Conservation (phyloP, 257 asterid genomes). For the Solanum appendiculatum region DNA sequence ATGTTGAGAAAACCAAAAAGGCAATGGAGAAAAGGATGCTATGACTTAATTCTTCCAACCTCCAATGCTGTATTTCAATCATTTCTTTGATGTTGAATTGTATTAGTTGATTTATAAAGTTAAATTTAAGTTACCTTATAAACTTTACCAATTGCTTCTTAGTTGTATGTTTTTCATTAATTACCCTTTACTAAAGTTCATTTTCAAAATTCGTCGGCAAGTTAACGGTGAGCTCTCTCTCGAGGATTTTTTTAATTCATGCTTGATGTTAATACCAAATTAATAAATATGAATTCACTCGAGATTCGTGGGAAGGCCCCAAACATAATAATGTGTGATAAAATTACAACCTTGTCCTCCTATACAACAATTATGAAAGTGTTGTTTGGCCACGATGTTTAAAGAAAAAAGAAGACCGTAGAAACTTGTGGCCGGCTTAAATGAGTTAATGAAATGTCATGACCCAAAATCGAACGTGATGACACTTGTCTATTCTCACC, state of each 20-base stretch:
- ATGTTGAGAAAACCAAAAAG: not conserved
- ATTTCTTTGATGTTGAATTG: not conserved
- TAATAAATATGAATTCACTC: not conserved
- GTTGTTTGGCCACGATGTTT: too few species aligned
- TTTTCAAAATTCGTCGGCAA: not conserved
- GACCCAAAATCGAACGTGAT: too few species aligned
- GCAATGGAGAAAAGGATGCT: not conserved
- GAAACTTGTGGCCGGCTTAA: not conserved
- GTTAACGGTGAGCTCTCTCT: not conserved
- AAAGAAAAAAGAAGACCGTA: not conserved
- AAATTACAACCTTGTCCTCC: not conserved
- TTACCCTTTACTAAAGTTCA: not conserved
- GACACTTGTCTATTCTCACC: too few species aligned
- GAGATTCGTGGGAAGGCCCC: not conserved
- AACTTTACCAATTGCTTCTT: not conserved
- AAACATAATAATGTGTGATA: not conserved
- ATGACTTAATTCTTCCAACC: not conserved
- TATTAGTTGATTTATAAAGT: not conserved
- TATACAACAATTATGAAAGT: not conserved
- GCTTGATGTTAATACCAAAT: not conserved
- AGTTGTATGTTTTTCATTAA: not conserved
- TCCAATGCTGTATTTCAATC: not conserved
- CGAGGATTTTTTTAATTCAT: not conserved
- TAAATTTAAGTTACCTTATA: not conserved
- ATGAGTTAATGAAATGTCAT: fast-evolving